Percentiles rank a stretch among this genome's conserved stretches.
Conservation (phyloP, 2,329 filamentous ascomycete genomes). For the Penicillium sp. region DNA sequence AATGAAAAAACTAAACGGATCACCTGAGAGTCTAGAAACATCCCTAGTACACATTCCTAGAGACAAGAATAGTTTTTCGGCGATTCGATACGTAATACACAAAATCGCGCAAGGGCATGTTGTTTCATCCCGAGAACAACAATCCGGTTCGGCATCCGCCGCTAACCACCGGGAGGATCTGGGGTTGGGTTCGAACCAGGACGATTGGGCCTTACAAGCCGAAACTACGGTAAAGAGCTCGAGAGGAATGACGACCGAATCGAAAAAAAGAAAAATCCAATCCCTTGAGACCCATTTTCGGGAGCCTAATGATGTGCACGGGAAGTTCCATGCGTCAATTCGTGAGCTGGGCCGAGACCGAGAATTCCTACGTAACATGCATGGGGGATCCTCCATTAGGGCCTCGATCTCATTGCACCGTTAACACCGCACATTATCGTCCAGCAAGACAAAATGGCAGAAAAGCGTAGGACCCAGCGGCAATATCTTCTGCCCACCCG, state of each 20-base stretch:
- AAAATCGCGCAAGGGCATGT: slow-evolving; percentile 20
- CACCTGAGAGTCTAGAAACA: not conserved
- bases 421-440: slow-evolving; percentile 2
- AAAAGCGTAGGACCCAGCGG: slow-evolving; percentile 23
- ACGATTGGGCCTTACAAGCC: not conserved
- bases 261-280: not conserved
- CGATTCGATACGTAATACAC: slow-evolving; percentile 10
- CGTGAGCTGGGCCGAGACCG: slow-evolving; percentile 10
- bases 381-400: not conserved
- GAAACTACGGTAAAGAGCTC: not conserved
- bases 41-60: not conserved
- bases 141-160: slow-evolving; percentile 27
- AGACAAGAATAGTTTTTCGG: not conserved
- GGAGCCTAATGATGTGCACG: not conserved
- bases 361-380: slow-evolving; percentile 8
- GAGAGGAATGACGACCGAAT: not conserved
- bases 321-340: slow-evolving; percentile 1
- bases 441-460: slow-evolving; percentile 1
- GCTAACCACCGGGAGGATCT: slow-evolving; percentile 24
- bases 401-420: slow-evolving; percentile 14
- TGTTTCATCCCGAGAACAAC: slow-evolving; percentile 18
- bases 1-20: not conserved
- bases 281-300: not conserved
- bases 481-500: slow-evolving; percentile 35
- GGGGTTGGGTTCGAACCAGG: slow-evolving; percentile 13